Evolutionary conservation across 768 basidiomycete genomes (phyloP), one percentile per base, ranked within the genome.

Genomic region (Lactarius hengduanensis): DNA sequence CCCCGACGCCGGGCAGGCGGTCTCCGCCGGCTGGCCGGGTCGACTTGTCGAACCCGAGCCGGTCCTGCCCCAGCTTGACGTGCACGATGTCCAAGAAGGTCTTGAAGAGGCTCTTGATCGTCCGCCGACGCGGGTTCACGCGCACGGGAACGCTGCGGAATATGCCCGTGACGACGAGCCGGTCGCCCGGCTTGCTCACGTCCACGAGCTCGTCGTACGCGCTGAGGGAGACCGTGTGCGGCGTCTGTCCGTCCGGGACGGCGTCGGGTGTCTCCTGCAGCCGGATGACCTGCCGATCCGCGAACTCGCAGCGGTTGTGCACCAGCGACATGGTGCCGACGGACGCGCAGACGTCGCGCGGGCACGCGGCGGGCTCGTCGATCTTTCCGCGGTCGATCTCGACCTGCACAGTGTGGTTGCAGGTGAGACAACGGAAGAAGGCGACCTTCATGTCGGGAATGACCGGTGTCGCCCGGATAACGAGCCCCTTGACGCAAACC

Each of bases 361-460:
- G 95, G 77, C 97, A 99, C 47, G 86, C 85, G 18, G 83, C 82
- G 3, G 97, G 97, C 76, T 98, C 96, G 74, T 91, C 87, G 71
- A 99, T 98, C 77, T 94, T 92, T 53, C 96, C 97, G n/a, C 96
- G 89, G 76, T 98, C 96, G 59, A 98, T 97, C 74, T 97, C 95
- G 68, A 94, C 92, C 74, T 94, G 94, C 9, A 94, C 88, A n/a
- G 97, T 98, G 77, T 98, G 97, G 47, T 90, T 90, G 76, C 97
- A 99, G 43, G 90, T 91, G 32, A 93, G 81, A 78, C 97, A 99
- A 62, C 96, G 91, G 85, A 99, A 99, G 81, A 99, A 98, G 26
- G 96, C 97, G 70, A 87, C 87, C 78, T 96, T 96, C 97, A 99
- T 98, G 77, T 99, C 97, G 4, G 97, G 97, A 66, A 98, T 98